phyloP scores from a whole-genome alignment of 1,284 basidiomycete species.

The Ganoderma sinense region DNA sequence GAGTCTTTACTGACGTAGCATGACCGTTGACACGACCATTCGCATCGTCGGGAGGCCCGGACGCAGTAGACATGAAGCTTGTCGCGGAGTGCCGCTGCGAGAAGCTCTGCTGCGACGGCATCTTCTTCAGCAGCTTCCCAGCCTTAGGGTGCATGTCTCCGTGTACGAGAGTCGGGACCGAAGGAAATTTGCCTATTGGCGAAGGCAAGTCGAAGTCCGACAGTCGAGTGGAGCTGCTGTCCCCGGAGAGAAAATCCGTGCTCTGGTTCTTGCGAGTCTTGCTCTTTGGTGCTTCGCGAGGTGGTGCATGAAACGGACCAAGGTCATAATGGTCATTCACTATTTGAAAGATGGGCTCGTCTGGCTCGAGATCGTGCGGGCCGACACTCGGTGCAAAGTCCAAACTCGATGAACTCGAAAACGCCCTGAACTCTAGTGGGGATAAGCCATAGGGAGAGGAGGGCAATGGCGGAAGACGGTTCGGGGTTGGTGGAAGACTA shows the following conservation, averaged over 20 bases:
- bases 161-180: constrained; percentile 24
- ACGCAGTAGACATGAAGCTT: constrained; percentile 33
- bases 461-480: constrained; percentile 33
- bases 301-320: constrained; percentile 25
- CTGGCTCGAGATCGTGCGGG: constrained; percentile 26
- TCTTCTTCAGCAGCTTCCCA: constrained; percentile 60
- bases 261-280: constrained; percentile 23
- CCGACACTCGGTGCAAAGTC: constrained; percentile 38
- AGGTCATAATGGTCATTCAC: constrained; percentile 30
- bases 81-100: constrained; percentile 41
- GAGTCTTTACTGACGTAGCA: constrained; percentile 28
- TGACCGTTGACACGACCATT: constrained; percentile 15
- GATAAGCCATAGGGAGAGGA: constrained; percentile 34
- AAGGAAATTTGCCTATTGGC: constrained; percentile 31
- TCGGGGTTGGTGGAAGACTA: constrained; percentile 31
- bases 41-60: constrained; percentile 28
- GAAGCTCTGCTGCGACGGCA: constrained; percentile 63
- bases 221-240: constrained; percentile 14
- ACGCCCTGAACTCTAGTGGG: constrained; percentile 42
- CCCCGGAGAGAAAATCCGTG: constrained; percentile 21
- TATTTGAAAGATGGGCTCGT: constrained; percentile 32
- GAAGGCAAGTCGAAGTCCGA: constrained; percentile 17
- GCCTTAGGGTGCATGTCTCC: constrained; percentile 30
- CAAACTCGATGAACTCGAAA: constrained; percentile 46
- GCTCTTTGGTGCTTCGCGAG: constrained; percentile 16